Evolutionary conservation across 1,284 basidiomycete species (phyloP), one percentile per base, ranked within the genome.

Genomic region (Albatrellus sp.): DNA sequence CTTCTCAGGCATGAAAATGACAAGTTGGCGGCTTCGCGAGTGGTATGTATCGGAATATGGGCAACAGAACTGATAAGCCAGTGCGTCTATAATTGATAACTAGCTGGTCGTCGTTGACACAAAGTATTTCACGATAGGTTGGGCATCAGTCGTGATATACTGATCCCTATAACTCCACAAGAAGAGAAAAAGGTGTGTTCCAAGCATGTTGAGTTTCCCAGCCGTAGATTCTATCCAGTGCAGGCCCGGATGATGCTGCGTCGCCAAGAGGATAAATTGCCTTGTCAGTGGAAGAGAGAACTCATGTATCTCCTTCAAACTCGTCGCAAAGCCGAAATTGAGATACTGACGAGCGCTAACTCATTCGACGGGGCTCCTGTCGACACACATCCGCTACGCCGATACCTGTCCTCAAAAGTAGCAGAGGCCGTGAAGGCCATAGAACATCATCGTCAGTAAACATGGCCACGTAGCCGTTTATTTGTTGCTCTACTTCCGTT

Each of bases 321-420:
- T 5, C 73, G 83, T 33, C 75, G 79, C 42, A 96, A 96, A 61
- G 90, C 90, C 1, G 91, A 94, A 62, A 91, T 90, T 47, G 86
- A 94, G 60, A 70, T 90, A 37, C 59, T 93, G 42, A 48, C 42
- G 17, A 46, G 17, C 40, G 37, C 47, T 19, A 35, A 33, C 12
- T 34, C 35, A 4, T 40, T 38, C n/a, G 49, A 33, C 11, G 32
- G 34, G 9, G 39, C 11, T 11, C 12, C 11, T 24, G 6, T 4
- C 13, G 20, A 40, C 39, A 17, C 28, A 28, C 49, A 48, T 32
- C 47, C 57, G 38, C 40, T 62, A 30, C 46, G 56, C 36, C 55
- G 46, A 34, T 62, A 61, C 47, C 45, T 62, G 36, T 39, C 47
- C 16, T 41, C 40, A 14, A 58, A 55, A 45, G 58, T 62, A 24